Base-by-base conservation (phyloP, 306 rosid genomes). In the Astragalus membranaceus region DNA sequence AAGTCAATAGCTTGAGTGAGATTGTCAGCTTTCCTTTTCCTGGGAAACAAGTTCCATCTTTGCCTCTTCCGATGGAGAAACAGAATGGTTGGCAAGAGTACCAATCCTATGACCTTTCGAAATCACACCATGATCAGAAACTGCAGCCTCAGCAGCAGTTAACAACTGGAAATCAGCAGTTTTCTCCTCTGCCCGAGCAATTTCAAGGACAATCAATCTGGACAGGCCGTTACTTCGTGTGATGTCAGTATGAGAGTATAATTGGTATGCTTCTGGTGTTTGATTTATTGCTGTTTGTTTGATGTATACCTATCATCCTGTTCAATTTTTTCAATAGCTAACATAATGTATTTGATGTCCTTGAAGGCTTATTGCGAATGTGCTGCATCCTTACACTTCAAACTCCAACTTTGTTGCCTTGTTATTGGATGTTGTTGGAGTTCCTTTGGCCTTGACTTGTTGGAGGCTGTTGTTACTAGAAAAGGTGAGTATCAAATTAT, bases 191-290 rank as follows among this genome's bases (percentile, higher is more conserved):
- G 69, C 87, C 98, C 50, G 96, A 89, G 82, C 92, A 88, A 78
- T 79, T 80, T 83, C 92, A 87, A 79, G 98, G 95, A 82, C 95
- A 89, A 76, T 81, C 98, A 10, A 76, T 76, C 49, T 86, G 94
- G 96, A 79, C 88, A n/a, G 92, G 88, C 78, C 95, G 85, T 67
- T 80, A 88, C 80, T 82, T 88, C 71, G 88, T 92, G 98, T 92
- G 98, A 92, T 85, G 89, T 80, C 89, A 56, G 76, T 82, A 73
- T 41, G 82, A 80, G 83, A 75, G 70, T 79, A 68, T 82, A 80
- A 70, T 76, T 82, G 96, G 98, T 89, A 78, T 74, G 88, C 26
- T n/a, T 42, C 64, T 46, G 47, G 29, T 66, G 10, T 48, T 48
- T 0, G 43, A 69, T 39, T 62, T 54, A n/a, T 67, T 42, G 7